Evolutionary conservation across 1,139 yeast species (phyloP), one percentile per base, ranked within the genome.

Genomic region (Debaryomyces psychrophilus): DNA sequence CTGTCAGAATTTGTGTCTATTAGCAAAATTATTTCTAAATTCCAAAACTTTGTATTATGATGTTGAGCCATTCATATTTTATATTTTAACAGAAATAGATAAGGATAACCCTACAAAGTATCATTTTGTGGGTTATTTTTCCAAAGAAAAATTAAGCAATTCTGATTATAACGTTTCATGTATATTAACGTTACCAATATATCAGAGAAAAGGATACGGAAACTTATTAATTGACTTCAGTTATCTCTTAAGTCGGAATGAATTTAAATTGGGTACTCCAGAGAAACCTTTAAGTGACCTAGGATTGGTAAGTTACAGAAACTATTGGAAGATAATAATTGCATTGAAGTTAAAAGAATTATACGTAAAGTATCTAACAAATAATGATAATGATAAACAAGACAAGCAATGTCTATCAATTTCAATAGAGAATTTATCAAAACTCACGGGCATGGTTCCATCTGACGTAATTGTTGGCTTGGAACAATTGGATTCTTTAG

Each of bases 51-150:
- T 93, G 42, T 90, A 90, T 60, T 90, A 90, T 61, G 98, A 92
- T 59, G 98, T 93, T 33, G 97, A 92, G 60, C 97, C 98, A 1
- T 93, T 93, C 58, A 77, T 88, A 60, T 93, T 93, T 61, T 93
- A 93, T 65, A 82, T 90, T 1, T 68, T 93, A 45, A 87, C 93
- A 1, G 95, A 86, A 56, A 71, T 79, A 26, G 92, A 85, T 56
- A 73, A 70, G 8, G 51, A 57, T 2, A 71, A 71, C 50, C 65
- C 69, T 8, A 56, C 68, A 5, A 81, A 79, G 23, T 87, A 87
- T 60, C 90, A 87, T 61, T 85, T 92, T 65, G 95, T 90, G 29
- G 99, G 99, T 0, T 93, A 93, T 64, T 93, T 93, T 59, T 88
- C 96, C 23, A 93, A 92, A 57, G 97, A 90, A 57, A 90, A 90